Base-by-base conservation (phyloP, 129 eudicot species). In the Flaveria linearis region DNA sequence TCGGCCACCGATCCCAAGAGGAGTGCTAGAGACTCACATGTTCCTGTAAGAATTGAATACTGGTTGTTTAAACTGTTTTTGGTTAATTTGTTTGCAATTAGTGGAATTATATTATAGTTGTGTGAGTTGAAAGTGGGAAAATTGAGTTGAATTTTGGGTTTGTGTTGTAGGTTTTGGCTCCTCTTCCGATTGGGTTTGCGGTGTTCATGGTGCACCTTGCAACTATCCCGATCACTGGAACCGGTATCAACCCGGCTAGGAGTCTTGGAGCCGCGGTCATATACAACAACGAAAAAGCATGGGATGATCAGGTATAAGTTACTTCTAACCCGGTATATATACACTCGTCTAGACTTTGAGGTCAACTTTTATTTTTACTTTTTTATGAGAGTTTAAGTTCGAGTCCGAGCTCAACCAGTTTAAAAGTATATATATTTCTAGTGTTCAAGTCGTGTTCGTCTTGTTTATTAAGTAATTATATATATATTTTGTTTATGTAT, bases 1-100 rank as follows among this genome's bases (percentile, higher is more conserved):
- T 91, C 97, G 41, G 97, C 97, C 82, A 91, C 97, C 17, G 97
- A 91, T 49, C 93, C 97, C 58, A 91, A 91, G 81, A 86, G 97
- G 25, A 88, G 82, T 23, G 97, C 97, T 22, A 88, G 97, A 76
- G 97, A 91, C 71, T 91, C 97, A 11, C 97, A 91, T 77, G 87
- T 91, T 56, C 97, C 97, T 12, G 97, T 91, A 82, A 49, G 93
- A 7, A 42, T 28, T 28, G 33, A 4, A 63, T 45, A 63, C 46
- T 45, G 1, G 16, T 10, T 14, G 16, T 51, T 69, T 17, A 76
- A 5, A 3, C 2, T 3, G 0, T 41, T 28, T 63, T 36, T 4
- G 41, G 41, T 9, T 18, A 39, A 1, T 26, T 61, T 64, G 28
- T 8, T 49, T 15, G 6, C 4, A 3, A 4, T 36, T 36, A 36